Evolutionary conservation across 768 basidiomycete species (phyloP).

Genomic region (Pulveroboletus frians): DNA sequence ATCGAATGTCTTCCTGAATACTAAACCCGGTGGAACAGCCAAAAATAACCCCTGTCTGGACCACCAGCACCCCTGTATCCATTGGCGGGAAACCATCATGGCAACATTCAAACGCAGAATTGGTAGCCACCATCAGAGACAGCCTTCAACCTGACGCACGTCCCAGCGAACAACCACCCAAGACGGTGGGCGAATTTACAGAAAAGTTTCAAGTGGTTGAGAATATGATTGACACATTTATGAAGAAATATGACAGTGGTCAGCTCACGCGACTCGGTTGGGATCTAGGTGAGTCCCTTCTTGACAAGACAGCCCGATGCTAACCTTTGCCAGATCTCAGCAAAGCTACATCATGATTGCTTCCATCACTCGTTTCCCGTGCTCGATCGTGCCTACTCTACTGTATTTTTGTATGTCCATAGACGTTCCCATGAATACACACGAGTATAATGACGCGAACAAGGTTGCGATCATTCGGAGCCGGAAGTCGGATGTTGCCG

Average conservation of each 20-base stretch:
- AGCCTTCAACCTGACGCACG: neutral
- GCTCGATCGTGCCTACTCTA: conserved; percentile 5
- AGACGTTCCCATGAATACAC: conserved; percentile 1
- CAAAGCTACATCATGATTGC: conserved; percentile 2
- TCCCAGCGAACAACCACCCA: conserved; percentile 9
- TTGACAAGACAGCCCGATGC: neutral
- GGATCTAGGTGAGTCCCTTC: conserved; percentile 20
- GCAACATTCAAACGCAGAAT: neutral
- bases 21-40: neutral
- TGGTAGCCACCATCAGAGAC: conserved; percentile 13
- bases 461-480: conserved; percentile 6
- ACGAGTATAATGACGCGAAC: conserved; percentile 15
- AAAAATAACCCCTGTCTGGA: neutral
- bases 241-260: conserved; percentile 18
- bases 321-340: conserved; percentile 9
- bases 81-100: neutral
- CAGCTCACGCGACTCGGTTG: conserved; percentile 22
- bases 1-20: neutral
- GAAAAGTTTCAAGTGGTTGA: conserved; percentile 15
- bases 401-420: conserved; percentile 10
- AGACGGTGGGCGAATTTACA: conserved; percentile 20
- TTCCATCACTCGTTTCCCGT: neutral
- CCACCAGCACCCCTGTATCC: neutral
- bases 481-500: conserved; percentile 20
- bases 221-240: conserved; percentile 17